phyloP scores from a whole-genome alignment of 1,284 basidiomycete species.

The Lentinula novae-zelandiae region DNA sequence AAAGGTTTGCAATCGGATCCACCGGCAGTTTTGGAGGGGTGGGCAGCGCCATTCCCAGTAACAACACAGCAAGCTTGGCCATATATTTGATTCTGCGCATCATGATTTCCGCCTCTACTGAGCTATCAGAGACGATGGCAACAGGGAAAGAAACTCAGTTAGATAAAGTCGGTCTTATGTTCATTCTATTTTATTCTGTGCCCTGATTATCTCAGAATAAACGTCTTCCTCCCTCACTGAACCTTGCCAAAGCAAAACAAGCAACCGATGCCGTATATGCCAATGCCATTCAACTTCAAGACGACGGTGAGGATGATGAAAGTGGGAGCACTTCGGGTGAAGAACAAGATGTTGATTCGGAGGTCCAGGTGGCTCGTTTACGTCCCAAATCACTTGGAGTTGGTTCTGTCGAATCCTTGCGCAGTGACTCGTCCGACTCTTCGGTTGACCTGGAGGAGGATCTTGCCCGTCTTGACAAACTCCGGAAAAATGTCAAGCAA shows the following conservation, averaged over 20 bases:
- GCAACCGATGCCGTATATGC: conserved; percentile 7
- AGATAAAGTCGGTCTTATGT: neutral
- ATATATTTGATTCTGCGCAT: neutral
- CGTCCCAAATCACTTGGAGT: neutral
- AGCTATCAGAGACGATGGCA: neutral
- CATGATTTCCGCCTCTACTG: neutral
- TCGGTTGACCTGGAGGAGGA: conserved; percentile 45
- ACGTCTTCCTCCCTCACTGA: neutral
- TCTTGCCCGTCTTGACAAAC: conserved; percentile 59
- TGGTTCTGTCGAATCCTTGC: neutral
- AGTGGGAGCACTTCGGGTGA: neutral
- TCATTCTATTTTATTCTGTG: neutral
- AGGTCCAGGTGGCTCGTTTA: neutral
- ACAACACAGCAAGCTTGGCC: neutral
- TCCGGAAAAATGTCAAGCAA: conserved; percentile 65
- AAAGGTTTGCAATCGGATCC: neutral
- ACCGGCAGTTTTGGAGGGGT: neutral
- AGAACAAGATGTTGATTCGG: neutral
- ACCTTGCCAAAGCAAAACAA: conserved; percentile 6
- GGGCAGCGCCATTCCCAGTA: neutral
- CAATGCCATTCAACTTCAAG: neutral
- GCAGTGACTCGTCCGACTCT: neutral
- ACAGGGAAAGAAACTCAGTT: neutral
- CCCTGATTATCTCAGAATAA: neutral
- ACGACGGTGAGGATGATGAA: conserved; percentile 25